These are phyloP conservation scores for Venturiaceae sp. DNA, from an alignment of 2,329 filamentous ascomycete genomes.

Conservation along the genomic window DNA sequence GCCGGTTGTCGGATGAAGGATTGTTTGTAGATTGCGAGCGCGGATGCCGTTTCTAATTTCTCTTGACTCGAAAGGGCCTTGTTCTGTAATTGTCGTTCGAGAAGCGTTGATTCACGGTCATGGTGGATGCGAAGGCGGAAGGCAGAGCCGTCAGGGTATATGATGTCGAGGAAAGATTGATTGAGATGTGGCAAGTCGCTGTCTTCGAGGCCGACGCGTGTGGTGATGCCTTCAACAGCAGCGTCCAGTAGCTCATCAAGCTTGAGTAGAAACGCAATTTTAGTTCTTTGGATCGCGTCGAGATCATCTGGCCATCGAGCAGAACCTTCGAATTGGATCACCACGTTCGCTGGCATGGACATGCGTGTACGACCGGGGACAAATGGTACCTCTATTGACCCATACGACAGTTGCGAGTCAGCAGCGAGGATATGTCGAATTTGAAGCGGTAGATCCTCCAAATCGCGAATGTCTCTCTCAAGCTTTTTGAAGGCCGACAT, in stretches of 20 bases:
- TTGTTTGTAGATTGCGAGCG: slow-evolving; percentile 62
- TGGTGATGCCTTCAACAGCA: slow-evolving; percentile 49
- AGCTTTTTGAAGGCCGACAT: slow-evolving; percentile 62
- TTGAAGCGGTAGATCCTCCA: slow-evolving; percentile 81
- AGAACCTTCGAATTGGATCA: slow-evolving; percentile 88
- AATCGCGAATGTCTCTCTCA: slow-evolving; percentile 63
- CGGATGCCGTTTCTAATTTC: slow-evolving; percentile 57
- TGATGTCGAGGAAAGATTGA: slow-evolving; percentile 71
- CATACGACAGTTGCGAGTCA: slow-evolving; percentile 62
- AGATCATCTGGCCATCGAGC: slow-evolving; percentile 90
- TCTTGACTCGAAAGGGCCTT: slow-evolving; percentile 29
- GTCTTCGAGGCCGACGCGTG: slow-evolving; percentile 75
- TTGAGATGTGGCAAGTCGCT: slow-evolving; percentile 60
- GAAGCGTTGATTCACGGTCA: slow-evolving; percentile 72
- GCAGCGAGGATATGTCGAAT: slow-evolving; percentile 70
- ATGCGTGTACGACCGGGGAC: slow-evolving; percentile 36
- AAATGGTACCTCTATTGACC: slow-evolving; percentile 49
- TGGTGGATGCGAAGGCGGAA: slow-evolving; percentile 86
- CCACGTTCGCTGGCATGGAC: slow-evolving; percentile 58
- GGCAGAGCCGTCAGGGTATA: slow-evolving; percentile 52
- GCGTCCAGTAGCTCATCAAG: slow-evolving; percentile 64
- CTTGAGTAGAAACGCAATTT: slow-evolving; percentile 74
- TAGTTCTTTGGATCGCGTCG: slow-evolving; percentile 83
- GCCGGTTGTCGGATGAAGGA: slow-evolving; percentile 63
- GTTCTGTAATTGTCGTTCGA: slow-evolving; percentile 70